Conservation (phyloP, 768 basidiomycete genomes). For the Tricholoma sp. region DNA sequence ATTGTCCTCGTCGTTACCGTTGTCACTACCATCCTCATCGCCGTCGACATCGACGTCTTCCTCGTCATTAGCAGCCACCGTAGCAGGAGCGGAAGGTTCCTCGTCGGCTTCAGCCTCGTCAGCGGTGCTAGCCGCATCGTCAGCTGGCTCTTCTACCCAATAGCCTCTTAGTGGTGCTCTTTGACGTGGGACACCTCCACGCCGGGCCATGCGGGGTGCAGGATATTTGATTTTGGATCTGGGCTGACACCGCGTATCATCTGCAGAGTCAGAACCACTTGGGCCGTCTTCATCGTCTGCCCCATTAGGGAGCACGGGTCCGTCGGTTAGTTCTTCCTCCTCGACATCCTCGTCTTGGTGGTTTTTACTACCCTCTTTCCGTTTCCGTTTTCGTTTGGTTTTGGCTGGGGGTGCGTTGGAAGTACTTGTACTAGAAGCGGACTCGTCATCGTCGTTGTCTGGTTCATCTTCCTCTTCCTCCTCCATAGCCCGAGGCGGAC, state of each 20-base stretch:
- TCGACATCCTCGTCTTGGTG: slow-evolving; percentile 7
- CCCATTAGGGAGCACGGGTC: background rate
- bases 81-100: background rate
- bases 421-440: background rate
- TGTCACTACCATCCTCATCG: slow-evolving; percentile 11
- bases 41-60: background rate
- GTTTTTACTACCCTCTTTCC: background rate
- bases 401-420: background rate
- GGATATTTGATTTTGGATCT: background rate
- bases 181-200: background rate
- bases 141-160: background rate
- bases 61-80: background rate
- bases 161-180: background rate
- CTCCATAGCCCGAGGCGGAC: slow-evolving; percentile 51
- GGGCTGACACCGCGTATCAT: background rate
- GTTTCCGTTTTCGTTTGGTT: background rate
- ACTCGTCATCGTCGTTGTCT: slow-evolving; percentile 26
- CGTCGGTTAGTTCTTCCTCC: slow-evolving; percentile 11
- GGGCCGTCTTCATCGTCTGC: background rate
- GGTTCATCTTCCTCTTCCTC: slow-evolving; percentile 56
- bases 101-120: background rate
- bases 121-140: background rate
- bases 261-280: background rate
- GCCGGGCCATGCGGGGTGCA: background rate
- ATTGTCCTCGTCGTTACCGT: slow-evolving; percentile 11